Evolutionary conservation across 768 basidiomycete genomes (phyloP).

Genomic region (Auricularia cornea): DNA sequence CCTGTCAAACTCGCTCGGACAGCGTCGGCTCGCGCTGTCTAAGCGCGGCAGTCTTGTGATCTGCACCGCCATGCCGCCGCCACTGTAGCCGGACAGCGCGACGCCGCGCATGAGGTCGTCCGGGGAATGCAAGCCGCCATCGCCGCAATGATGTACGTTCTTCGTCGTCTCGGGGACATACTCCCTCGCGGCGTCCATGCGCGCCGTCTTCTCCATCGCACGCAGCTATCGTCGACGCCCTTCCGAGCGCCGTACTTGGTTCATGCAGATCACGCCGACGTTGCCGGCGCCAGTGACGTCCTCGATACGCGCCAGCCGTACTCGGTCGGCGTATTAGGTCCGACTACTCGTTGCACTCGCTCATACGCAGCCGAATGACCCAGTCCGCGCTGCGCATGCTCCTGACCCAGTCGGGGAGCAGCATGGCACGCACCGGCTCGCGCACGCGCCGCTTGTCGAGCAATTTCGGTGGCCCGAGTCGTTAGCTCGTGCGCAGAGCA

Average conservation of each 20-base stretch:
- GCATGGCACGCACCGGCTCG: conserved; percentile 68
- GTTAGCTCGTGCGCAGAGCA: conserved; percentile 81
- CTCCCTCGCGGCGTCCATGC: conserved; percentile 10
- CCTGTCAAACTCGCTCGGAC: neutral
- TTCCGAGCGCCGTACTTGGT: conserved; percentile 80
- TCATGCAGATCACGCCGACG: conserved; percentile 50
- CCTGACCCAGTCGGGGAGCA: conserved; percentile 64
- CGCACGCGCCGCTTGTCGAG: conserved; percentile 88
- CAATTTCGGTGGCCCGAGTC: conserved; percentile 81
- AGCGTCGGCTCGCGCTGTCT: neutral
- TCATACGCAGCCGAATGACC: conserved; percentile 48
- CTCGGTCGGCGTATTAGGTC: conserved; percentile 59
- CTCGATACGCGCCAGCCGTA: conserved; percentile 70
- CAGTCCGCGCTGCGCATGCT: conserved; percentile 53
- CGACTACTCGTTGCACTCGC: conserved; percentile 68
- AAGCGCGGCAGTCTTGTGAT: neutral
- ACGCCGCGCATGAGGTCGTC: neutral
- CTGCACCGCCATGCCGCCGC: neutral
- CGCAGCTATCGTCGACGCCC: conserved; percentile 68
- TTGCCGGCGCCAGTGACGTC: conserved; percentile 54
- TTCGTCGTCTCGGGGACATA: conserved; percentile 7
- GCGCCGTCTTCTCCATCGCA: conserved; percentile 49
- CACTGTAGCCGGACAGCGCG: neutral
- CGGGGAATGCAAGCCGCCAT: neutral
- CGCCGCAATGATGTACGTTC: neutral